These are phyloP conservation scores for Logfia minima DNA, from an alignment of 129 eudicot species.

Conservation along the genomic window DNA sequence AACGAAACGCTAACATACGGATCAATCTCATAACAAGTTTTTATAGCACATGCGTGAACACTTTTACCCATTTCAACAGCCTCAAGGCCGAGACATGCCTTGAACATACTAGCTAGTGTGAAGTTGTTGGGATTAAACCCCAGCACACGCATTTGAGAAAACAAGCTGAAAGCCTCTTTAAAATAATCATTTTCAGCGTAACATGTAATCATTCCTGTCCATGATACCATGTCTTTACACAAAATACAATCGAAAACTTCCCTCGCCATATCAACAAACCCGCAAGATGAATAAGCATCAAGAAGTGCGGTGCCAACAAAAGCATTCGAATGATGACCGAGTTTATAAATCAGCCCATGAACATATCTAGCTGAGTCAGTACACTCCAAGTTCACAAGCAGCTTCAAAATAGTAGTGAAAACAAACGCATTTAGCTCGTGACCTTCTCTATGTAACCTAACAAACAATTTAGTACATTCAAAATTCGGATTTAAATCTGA, in stretches of 20 bases:
- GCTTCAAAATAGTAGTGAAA: slow-evolving; percentile 64
- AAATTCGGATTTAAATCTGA: slow-evolving; percentile 22
- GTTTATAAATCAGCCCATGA: slow-evolving; percentile 52
- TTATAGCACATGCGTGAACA: slow-evolving; percentile 58
- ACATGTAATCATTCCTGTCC: slow-evolving; percentile 84
- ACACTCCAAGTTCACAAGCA: slow-evolving; percentile 59
- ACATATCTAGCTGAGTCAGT: slow-evolving; percentile 43
- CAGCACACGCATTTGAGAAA: slow-evolving; percentile 48
- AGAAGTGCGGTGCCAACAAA: slow-evolving; percentile 75
- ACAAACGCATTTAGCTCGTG: slow-evolving; percentile 74
- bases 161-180: slow-evolving; percentile 47
- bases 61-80: slow-evolving; percentile 48
- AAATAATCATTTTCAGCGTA: slow-evolving; percentile 60
- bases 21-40: slow-evolving; percentile 59
- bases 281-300: slow-evolving; percentile 66
- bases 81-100: slow-evolving; percentile 70
- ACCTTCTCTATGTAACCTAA: slow-evolving; percentile 61
- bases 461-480: slow-evolving; percentile 47
- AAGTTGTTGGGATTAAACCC: slow-evolving; percentile 62
- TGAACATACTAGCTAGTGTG: slow-evolving; percentile 64
- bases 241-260: slow-evolving; percentile 54
- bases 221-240: slow-evolving; percentile 68
- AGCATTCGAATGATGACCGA: slow-evolving; percentile 55
- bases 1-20: slow-evolving; percentile 59
- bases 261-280: slow-evolving; percentile 46